Percentiles rank a stretch among this genome's conserved stretches.
phyloP scores from a whole-genome alignment of 1,139 yeast genomes.

The Lizanozyma gosingica region DNA sequence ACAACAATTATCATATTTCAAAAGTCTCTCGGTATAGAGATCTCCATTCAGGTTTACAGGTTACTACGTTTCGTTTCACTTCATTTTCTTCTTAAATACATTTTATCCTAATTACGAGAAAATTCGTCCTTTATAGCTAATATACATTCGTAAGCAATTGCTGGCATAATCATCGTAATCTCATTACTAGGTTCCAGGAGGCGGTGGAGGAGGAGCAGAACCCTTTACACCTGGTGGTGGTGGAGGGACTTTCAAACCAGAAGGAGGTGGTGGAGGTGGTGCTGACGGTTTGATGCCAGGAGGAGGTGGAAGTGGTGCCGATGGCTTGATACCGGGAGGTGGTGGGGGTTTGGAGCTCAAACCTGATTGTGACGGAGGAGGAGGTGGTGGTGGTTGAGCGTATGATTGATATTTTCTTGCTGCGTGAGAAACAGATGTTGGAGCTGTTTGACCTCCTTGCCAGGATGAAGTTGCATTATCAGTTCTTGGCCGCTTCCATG shows the following conservation, averaged over 20 bases:
- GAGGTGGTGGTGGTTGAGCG: constrained; percentile 7
- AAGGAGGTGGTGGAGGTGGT: constrained; percentile 5
- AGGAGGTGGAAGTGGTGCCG: constrained; percentile 7
- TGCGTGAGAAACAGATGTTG: no score
- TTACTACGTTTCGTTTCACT: background rate
- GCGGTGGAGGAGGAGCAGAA: constrained; percentile 7
- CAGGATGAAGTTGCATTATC: constrained; percentile 11
- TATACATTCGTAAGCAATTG: background rate
- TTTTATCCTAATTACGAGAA: no score
- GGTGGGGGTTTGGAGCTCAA: constrained; percentile 7
- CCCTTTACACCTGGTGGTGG: constrained; percentile 16
- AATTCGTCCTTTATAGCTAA: background rate
- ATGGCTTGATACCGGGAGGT: constrained; percentile 4
- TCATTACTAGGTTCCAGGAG: constrained; percentile 6
- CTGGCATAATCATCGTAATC: background rate
- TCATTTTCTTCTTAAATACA: background rate
- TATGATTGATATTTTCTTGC: no score
- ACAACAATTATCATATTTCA: no score
- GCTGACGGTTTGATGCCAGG: constrained; percentile 2
- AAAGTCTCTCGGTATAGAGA: no score
- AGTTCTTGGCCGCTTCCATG: constrained; percentile 9
- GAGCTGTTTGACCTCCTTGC: constrained; percentile 4
- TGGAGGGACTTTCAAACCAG: constrained; percentile 1
- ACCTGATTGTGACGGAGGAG: constrained; percentile 4
- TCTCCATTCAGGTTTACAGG: no score